Evolutionary conservation across 148 eudicot species (phyloP).

Genomic region (Cornus kousa): DNA sequence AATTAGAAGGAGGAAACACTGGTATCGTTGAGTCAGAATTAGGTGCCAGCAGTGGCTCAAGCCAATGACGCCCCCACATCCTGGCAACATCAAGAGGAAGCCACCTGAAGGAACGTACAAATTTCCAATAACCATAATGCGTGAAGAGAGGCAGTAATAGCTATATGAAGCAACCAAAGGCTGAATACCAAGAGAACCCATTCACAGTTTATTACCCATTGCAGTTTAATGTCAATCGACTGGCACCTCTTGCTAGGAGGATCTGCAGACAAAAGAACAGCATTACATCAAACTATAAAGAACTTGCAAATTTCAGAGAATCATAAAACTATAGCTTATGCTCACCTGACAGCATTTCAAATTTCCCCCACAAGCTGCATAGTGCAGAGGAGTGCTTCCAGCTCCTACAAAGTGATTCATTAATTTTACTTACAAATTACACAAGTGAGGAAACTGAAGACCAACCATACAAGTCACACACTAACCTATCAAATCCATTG

Average conservation of each 20-base stretch:
- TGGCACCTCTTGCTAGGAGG: constrained; percentile 88
- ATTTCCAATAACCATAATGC: constrained; percentile 8
- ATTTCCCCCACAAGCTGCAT: constrained; percentile 99
- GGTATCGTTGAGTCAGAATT: constrained; percentile 70
- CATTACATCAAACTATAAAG: constrained; percentile 1
- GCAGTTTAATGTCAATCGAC: constrained; percentile 86
- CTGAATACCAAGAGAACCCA: neutral
- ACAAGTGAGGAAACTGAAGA: neutral
- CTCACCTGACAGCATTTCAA: constrained; percentile 90
- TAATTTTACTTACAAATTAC: neutral
- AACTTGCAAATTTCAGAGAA: neutral
- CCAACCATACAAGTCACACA: neutral
- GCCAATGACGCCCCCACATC: constrained; percentile 99
- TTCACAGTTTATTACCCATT: constrained; percentile 58
- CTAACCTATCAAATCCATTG: constrained; percentile 95
- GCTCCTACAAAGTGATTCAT: constrained; percentile 54
- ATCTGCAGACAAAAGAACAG: constrained; percentile 43
- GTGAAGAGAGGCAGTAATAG: neutral
- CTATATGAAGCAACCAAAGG: constrained; percentile 4
- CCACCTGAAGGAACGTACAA: constrained; percentile 57
- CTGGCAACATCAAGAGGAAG: constrained; percentile 93
- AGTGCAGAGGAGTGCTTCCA: constrained; percentile 98
- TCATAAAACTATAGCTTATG: constrained; percentile 5
- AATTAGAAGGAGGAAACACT: constrained; percentile 72
- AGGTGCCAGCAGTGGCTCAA: constrained; percentile 79